Percentiles rank a stretch among this genome's conserved stretches.
phyloP scores from a whole-genome alignment of 257 asterid species.

The Cinchona pubescens region DNA sequence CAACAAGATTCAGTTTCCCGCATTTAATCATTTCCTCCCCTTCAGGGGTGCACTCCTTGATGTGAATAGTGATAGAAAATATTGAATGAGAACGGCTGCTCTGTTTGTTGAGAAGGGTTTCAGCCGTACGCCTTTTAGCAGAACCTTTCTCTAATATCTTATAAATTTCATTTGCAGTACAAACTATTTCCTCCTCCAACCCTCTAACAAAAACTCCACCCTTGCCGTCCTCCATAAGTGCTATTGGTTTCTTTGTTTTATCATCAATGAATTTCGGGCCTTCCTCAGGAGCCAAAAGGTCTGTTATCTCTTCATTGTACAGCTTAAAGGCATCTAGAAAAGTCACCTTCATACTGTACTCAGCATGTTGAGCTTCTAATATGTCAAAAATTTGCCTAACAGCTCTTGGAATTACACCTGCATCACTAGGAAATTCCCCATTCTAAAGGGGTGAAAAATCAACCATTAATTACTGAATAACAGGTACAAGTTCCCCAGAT shows the following conservation, averaged over 20 bases:
- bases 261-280: constrained; percentile 64
- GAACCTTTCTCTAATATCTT: constrained; percentile 94
- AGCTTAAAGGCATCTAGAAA: constrained; percentile 90
- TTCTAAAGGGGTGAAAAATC: constrained; percentile 51
- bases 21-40: constrained; percentile 98
- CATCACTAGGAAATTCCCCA: constrained; percentile 96
- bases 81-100: constrained; percentile 99
- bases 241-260: constrained; percentile 89
- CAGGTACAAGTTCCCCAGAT: background rate
- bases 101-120: constrained; percentile 96
- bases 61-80: constrained; percentile 92
- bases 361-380: constrained; percentile 87
- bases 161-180: constrained; percentile 88
- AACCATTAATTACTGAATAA: constrained; percentile 10
- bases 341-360: constrained; percentile 93
- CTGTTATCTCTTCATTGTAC: constrained; percentile 93
- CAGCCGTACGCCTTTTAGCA: constrained; percentile 96
- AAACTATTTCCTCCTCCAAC: constrained; percentile 94
- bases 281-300: constrained; percentile 94
- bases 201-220: constrained; percentile 97
- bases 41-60: constrained; percentile 94
- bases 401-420: constrained; percentile 99
- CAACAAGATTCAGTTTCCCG: constrained; percentile 96
- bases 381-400: constrained; percentile 88
- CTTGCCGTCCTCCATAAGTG: constrained; percentile 98